Base-by-base conservation (phyloP, 202 grass and related monocot genomes). In the Zizania palustris region DNA sequence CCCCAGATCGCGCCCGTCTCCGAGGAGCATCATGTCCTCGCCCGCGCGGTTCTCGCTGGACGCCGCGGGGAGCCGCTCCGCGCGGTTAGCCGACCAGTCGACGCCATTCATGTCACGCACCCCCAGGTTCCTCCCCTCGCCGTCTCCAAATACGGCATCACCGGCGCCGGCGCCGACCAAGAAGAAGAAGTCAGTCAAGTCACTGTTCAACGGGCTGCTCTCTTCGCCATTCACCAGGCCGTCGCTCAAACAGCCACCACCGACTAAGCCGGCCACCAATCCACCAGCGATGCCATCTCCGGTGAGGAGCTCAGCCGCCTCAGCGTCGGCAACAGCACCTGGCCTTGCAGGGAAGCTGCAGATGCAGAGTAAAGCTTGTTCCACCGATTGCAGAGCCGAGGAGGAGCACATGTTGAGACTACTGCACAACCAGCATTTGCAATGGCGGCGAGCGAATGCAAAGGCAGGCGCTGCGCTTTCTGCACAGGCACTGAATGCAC, bases 401-500 rank as follows among this genome's bases (percentile, higher is more conserved):
- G 84, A 91, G 55, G 92, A 90, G 21, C 92, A 96, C 77, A 42
- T 78, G 57, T 40, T 91, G 86, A 87, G 67, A 20, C 22, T 91
- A 9, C 63, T 85, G 58, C 72, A 91, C 71, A 91, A 75, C 45
- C 44, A 78, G 54, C 78, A 96, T 67, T 66, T 91, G 74, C 92
- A 96, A 51, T 91, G 86, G 92, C 80, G 86, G 45, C 64, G 68
- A 5, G 51, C 76, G 1, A 96, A 91, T 64, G 83, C 86, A 9
- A 68, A 83, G 53, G 78, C 74, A 1, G 44, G 61, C 12, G 70
- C 65, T 14, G 55, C 77, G 48, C 15, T 67, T 16, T 59, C 76
- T 11, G 65, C 71, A 10, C 86, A 91, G 53, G 89, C 58, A 63
- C 54, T 33, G 45, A 69, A 78, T 28, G 74, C 86, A 70, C 81